Conservation (phyloP, 2,329 filamentous ascomycete species). For the Diaporthe citrichinensis region DNA sequence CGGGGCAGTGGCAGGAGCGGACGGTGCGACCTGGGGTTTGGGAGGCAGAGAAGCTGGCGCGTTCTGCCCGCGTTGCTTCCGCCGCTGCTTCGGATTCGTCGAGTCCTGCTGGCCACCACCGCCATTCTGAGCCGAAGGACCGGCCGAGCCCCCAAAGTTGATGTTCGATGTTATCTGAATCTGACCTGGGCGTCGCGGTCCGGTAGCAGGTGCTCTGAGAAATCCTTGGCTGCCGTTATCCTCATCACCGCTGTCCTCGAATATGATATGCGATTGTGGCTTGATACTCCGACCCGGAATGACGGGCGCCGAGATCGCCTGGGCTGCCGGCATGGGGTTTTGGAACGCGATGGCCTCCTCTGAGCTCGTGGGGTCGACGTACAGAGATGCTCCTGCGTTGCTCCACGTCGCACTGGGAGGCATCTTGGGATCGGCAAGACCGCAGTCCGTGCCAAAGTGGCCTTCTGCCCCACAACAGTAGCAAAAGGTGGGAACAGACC, state of each 20-base stretch:
- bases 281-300: slow-evolving; percentile 50
- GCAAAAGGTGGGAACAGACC: slow-evolving; percentile 65
- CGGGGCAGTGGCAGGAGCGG: background rate
- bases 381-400: slow-evolving; percentile 61
- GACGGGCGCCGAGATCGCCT: slow-evolving; percentile 40
- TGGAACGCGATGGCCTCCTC: slow-evolving; percentile 55
- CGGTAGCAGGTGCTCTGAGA: slow-evolving; percentile 44
- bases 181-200: slow-evolving; percentile 32
- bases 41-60: slow-evolving; percentile 27
- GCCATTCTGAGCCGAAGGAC: slow-evolving; percentile 12
- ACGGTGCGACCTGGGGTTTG: slow-evolving; percentile 26
- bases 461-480: slow-evolving; percentile 67
- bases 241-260: slow-evolving; percentile 63
- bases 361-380: slow-evolving; percentile 62
- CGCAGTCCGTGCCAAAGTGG: slow-evolving; percentile 73
- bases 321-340: slow-evolving; percentile 32
- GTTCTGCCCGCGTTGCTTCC: slow-evolving; percentile 14
- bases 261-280: slow-evolving; percentile 56
- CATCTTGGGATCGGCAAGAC: slow-evolving; percentile 42
- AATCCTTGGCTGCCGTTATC: slow-evolving; percentile 57
- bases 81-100: slow-evolving; percentile 15
- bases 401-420: slow-evolving; percentile 64
- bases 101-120: slow-evolving; percentile 27
- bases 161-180: slow-evolving; percentile 42
- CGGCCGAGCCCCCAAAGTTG: slow-evolving; percentile 33